These are phyloP conservation scores for Saturnispora kantuleensis DNA, from an alignment of 805 yeast species.

Conservation along the genomic window DNA sequence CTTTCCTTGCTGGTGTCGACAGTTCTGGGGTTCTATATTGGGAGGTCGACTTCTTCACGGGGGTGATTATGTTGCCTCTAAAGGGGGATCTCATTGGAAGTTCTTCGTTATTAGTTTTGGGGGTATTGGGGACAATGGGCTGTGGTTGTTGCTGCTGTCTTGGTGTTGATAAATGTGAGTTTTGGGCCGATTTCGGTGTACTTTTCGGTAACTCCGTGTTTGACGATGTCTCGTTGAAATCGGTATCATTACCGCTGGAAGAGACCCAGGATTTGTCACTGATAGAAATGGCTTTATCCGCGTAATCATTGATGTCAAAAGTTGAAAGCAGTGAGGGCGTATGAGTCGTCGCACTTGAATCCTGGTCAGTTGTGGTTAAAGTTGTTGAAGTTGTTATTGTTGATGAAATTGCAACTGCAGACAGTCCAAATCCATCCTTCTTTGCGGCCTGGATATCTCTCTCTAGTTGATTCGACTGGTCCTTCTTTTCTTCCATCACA, in stretches of 20 bases:
- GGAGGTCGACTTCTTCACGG: conserved; percentile 11
- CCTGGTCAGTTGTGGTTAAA: neutral
- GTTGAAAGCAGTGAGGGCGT: conserved; percentile 9
- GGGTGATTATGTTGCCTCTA: conserved; percentile 12
- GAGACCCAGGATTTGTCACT: neutral
- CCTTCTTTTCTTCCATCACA: no score
- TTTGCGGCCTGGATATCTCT: no score
- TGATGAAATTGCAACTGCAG: neutral
- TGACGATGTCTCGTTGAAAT: neutral
- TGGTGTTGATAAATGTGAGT: neutral
- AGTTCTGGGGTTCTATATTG: conserved; percentile 16
- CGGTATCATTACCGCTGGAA: neutral
- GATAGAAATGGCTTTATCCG: neutral
- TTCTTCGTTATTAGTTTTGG: neutral
- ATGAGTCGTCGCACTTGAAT: neutral
- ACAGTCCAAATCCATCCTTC: neutral
- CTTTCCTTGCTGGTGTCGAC: conserved; percentile 10
- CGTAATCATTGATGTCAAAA: conserved; percentile 12
- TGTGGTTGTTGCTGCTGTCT: neutral
- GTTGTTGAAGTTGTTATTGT: neutral
- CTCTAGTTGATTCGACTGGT: no score
- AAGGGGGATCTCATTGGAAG: conserved; percentile 25
- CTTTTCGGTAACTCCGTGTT: no score
- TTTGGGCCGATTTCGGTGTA: neutral
- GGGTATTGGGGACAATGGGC: conserved; percentile 6